These are phyloP conservation scores for Salix purpurea DNA, from an alignment of 345 rosid genomes.

Conservation along the genomic window DNA sequence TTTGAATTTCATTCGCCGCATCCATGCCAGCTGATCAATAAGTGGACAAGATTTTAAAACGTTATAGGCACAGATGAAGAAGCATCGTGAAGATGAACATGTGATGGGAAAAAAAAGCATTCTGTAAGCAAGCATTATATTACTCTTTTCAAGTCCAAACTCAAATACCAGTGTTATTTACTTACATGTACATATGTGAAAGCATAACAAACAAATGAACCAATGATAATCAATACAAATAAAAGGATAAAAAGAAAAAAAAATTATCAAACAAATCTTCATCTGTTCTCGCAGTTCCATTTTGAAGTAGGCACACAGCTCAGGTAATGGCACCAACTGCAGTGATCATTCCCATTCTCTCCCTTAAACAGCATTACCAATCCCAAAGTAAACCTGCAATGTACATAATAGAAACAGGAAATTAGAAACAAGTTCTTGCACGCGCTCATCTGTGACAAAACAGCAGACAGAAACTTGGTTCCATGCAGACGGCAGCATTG, in stretches of 20 bases:
- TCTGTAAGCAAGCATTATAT: background rate
- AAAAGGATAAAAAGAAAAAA: background rate
- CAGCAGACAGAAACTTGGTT: background rate
- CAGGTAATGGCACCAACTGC: constrained; percentile 98
- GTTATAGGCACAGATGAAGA: no score
- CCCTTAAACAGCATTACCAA: constrained; percentile 79
- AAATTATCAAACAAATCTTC: background rate
- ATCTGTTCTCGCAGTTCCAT: constrained; percentile 63
- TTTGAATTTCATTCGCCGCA: no score
- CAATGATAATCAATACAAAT: constrained; percentile 13
- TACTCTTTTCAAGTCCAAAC: background rate
- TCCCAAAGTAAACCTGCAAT: constrained; percentile 57
- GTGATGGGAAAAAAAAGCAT: no score
- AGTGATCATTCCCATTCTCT: constrained; percentile 72
- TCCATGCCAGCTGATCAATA: no score
- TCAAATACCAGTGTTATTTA: background rate
- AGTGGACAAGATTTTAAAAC: no score
- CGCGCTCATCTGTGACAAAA: background rate
- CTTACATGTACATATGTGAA: constrained; percentile 10
- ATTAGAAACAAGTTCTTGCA: background rate
- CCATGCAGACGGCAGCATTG: background rate
- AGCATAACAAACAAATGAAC: constrained; percentile 19
- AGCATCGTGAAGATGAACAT: no score
- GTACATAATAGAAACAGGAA: background rate
- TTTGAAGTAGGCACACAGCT: constrained; percentile 81